Evolutionary conservation across 352 stramenopile species (phyloP).

Genomic region (Phytophthora melonis): DNA sequence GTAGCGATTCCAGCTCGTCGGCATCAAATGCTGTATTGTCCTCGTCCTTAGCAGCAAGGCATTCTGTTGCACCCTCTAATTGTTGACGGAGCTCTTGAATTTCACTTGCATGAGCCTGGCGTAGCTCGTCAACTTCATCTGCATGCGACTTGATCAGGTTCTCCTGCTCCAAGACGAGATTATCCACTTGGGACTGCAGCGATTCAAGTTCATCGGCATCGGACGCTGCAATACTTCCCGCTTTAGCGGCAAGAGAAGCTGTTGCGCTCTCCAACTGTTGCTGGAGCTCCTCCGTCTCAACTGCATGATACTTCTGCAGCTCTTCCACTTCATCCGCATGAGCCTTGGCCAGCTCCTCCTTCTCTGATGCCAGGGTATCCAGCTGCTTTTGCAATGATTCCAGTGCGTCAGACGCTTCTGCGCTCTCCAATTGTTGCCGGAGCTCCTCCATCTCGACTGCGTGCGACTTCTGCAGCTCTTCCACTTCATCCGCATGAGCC

Average conservation of each 20-base stretch:
- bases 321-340: constrained; percentile 36
- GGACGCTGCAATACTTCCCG: background rate
- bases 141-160: too few relatives aligned
- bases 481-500: constrained; percentile 15
- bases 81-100: too few relatives aligned
- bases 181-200: background rate
- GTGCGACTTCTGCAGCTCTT: constrained; percentile 11
- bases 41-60: too few relatives aligned
- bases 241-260: background rate
- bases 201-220: background rate
- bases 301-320: constrained; percentile 8
- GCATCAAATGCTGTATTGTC: background rate
- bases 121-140: too few relatives aligned
- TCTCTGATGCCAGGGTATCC: constrained; percentile 29
- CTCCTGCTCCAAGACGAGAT: background rate
- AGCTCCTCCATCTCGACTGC: constrained; percentile 37
- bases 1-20: constrained; percentile 26
- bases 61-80: too few relatives aligned
- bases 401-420: background rate
- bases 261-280: background rate
- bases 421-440: constrained; percentile 34
- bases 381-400: constrained; percentile 1
- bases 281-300: too few relatives aligned
- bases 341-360: constrained; percentile 23
- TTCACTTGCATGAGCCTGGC: too few relatives aligned